Conservation (phyloP, 768 basidiomycete species). For the Lentinula raphanica region DNA sequence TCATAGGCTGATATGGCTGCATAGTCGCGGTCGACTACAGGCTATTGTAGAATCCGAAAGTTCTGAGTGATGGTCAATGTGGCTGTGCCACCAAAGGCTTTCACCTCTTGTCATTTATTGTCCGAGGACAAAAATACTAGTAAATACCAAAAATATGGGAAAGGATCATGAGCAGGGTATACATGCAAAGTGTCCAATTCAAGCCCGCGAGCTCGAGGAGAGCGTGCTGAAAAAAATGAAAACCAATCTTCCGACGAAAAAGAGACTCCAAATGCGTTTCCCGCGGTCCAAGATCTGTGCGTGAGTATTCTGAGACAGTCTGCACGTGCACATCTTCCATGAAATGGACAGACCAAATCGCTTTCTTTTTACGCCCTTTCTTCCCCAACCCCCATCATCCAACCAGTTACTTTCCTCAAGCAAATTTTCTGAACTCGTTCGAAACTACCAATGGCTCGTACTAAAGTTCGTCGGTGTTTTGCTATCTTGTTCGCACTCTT, state of each 20-base stretch:
- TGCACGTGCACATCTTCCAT: constrained; percentile 5
- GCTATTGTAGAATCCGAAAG: no score
- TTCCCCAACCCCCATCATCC: constrained; percentile 34
- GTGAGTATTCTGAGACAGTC: neutral
- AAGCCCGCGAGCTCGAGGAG: neutral
- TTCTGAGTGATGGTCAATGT: neutral
- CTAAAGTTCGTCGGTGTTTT: constrained; percentile 53
- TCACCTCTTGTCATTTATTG: neutral
- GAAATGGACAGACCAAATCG: neutral
- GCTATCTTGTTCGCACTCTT: constrained; percentile 10
- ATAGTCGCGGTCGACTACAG: no score
- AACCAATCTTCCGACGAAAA: constrained; percentile 4
- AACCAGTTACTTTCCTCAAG: constrained; percentile 18
- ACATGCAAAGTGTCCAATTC: neutral
- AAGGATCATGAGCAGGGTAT: neutral
- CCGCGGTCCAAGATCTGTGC: constrained; percentile 4
- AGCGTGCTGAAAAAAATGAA: neutral
- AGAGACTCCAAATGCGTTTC: constrained; percentile 2
- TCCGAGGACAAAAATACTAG: neutral
- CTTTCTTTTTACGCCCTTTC: constrained; percentile 18
- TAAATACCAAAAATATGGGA: neutral
- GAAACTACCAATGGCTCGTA: constrained; percentile 68
- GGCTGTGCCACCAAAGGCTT: neutral
- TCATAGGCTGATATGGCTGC: no score
- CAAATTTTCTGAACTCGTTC: constrained; percentile 17